A percentile compares a stretch with the other conserved stretches of the same genome.
phyloP scores from a whole-genome alignment of 805 yeast species.

The Pichia rugopelliculosa region DNA sequence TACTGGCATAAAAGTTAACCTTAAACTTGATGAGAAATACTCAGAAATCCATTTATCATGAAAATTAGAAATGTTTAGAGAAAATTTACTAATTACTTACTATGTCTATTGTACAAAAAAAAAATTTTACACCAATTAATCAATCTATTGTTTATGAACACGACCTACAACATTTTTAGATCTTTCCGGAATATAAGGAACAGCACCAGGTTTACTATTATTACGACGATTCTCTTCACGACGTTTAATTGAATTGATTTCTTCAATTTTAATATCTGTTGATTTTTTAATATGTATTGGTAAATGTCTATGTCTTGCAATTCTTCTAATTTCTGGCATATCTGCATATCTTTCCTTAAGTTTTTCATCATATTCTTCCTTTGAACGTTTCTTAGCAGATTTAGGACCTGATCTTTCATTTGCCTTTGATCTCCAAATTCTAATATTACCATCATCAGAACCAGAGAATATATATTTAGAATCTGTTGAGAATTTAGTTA shows the following conservation, averaged over 20 bases:
- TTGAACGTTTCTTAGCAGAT: constrained; percentile 70
- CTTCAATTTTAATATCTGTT: constrained; percentile 72
- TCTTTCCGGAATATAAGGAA: constrained; percentile 62
- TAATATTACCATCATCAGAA: constrained; percentile 91
- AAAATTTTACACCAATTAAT: too few species aligned
- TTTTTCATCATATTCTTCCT: constrained; percentile 85
- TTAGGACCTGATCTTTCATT: constrained; percentile 78
- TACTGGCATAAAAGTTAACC: too few species aligned
- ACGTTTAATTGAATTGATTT: constrained; percentile 63
- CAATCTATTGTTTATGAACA: constrained; percentile 43
- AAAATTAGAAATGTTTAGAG: too few species aligned
- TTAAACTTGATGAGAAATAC: too few species aligned
- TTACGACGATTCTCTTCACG: constrained; percentile 79
- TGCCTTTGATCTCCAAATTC: constrained; percentile 88
- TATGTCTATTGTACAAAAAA: neutral
- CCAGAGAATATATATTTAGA: constrained; percentile 81
- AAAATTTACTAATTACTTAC: too few species aligned
- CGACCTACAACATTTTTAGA: constrained; percentile 81
- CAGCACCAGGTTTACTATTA: constrained; percentile 59
- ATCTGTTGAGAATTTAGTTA: constrained; percentile 82
- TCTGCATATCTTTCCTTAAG: constrained; percentile 86
- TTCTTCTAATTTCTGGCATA: constrained; percentile 94
- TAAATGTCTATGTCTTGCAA: constrained; percentile 85
- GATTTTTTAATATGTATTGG: constrained; percentile 88
- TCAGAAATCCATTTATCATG: too few species aligned